A percentile compares a stretch with the other conserved stretches of the same genome.
phyloP scores from a whole-genome alignment of 192 early-diverging fungal species.

The Backusella westeae region DNA sequence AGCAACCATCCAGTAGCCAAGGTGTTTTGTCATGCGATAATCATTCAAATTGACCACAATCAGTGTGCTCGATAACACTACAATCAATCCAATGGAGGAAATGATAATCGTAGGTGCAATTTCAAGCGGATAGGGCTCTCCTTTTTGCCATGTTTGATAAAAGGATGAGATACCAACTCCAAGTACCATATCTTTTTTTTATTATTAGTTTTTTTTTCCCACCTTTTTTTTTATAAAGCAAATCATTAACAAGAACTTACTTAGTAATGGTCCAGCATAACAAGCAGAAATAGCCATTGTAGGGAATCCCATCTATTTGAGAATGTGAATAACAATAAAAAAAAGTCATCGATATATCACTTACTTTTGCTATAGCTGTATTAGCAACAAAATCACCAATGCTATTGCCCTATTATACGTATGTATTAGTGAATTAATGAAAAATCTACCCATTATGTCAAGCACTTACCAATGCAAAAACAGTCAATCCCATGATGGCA shows the following conservation, averaged over 20 bases:
- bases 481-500: conserved; percentile 74
- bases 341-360: background rate
- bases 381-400: conserved; percentile 91
- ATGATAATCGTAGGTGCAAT: conserved; percentile 67
- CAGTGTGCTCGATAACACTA: conserved; percentile 54
- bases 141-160: conserved; percentile 46
- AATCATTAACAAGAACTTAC: conserved; percentile 35
- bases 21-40: conserved; percentile 55
- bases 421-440: background rate
- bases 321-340: background rate
- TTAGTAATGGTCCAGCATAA: conserved; percentile 90
- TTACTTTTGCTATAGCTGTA: conserved; percentile 71
- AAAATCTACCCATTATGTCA: background rate
- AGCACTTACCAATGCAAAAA: conserved; percentile 76
- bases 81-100: conserved; percentile 63
- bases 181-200: conserved; percentile 61
- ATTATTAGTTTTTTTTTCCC: background rate
- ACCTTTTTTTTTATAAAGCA: background rate
- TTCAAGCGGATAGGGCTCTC: conserved; percentile 46
- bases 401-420: conserved; percentile 59
- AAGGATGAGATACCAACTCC: conserved; percentile 79
- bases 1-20: conserved; percentile 57
- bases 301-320: conserved; percentile 76
- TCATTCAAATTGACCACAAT: conserved; percentile 52
- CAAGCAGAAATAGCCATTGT: conserved; percentile 94